phyloP scores from a whole-genome alignment of 768 basidiomycete genomes.

The Phylloporus sp. region DNA sequence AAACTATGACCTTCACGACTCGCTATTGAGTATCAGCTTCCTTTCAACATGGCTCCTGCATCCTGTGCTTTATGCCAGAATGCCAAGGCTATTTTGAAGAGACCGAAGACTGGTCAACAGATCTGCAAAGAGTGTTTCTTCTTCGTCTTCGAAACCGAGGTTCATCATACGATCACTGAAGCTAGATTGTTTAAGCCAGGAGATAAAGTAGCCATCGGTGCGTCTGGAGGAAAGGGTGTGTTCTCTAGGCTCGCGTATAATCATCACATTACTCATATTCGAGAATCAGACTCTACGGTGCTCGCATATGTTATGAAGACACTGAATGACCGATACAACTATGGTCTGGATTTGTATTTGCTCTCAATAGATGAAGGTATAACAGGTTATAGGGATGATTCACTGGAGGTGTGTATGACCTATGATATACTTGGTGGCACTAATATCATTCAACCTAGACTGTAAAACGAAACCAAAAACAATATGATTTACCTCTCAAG shows the following conservation, averaged over 20 bases:
- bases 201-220: conserved; percentile 94
- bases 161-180: conserved; percentile 91
- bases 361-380: conserved; percentile 99
- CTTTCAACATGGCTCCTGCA: conserved; percentile 65
- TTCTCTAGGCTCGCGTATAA: not conserved
- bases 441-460: conserved; percentile 52
- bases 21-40: not conserved
- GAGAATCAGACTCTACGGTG: conserved; percentile 84
- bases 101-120: conserved; percentile 96
- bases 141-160: conserved; percentile 95
- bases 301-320: conserved; percentile 96
- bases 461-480: conserved; percentile 93
- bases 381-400: conserved; percentile 96
- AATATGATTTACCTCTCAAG: conserved; percentile 93
- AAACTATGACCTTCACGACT: not conserved
- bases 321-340: conserved; percentile 89
- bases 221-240: conserved; percentile 95
- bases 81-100: conserved; percentile 80
- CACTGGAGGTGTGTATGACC: conserved; percentile 67
- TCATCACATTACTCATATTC: conserved; percentile 1
- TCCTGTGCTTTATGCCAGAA: conserved; percentile 74
- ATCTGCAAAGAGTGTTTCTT: conserved; percentile 97
- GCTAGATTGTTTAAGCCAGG: conserved; percentile 81
- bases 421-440: conserved; percentile 3
- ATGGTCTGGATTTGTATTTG: conserved; percentile 86